These are phyloP conservation scores for Escallonia rubra DNA, from an alignment of 129 eudicot species.

Conservation along the genomic window DNA sequence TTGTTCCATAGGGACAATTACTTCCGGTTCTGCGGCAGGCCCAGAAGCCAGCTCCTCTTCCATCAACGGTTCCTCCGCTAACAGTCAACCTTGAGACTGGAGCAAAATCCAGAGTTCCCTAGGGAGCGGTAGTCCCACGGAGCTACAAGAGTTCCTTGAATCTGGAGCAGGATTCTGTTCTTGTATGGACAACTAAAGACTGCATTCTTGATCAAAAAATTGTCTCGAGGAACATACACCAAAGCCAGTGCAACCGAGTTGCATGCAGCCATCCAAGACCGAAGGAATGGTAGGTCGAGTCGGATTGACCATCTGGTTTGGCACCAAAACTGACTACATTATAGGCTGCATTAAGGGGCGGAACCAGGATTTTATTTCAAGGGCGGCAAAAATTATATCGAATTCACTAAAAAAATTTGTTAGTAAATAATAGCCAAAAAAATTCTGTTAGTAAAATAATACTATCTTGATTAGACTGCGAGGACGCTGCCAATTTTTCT, in stretches of 20 bases:
- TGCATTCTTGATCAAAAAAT: background rate
- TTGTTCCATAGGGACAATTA: conserved; percentile 52
- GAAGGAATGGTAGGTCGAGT: conserved; percentile 39
- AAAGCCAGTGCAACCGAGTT: background rate
- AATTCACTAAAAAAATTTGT: no score
- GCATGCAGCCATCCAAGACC: conserved; percentile 52
- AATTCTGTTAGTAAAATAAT: no score
- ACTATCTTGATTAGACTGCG: no score
- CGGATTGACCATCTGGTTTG: conserved; percentile 44
- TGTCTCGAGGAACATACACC: conserved; percentile 1
- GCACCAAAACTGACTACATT: conserved; percentile 61
- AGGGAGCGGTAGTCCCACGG: conserved; percentile 11
- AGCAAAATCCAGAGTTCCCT: conserved; percentile 16
- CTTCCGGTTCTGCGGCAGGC: conserved; percentile 37
- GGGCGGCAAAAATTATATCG: no score
- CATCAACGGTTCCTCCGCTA: conserved; percentile 16
- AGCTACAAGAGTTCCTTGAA: conserved; percentile 31
- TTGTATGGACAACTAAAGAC: conserved; percentile 25
- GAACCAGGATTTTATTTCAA: no score
- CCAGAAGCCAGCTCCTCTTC: conserved; percentile 53
- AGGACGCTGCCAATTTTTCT: no score
- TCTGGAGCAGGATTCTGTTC: conserved; percentile 16
- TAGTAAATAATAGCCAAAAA: no score
- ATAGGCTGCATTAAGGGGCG: no score
- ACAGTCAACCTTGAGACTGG: no score